Percentiles rank a stretch among this genome's conserved stretches.
phyloP scores from a whole-genome alignment of 2,329 filamentous ascomycete genomes.

The Colletotrichum cereale region DNA sequence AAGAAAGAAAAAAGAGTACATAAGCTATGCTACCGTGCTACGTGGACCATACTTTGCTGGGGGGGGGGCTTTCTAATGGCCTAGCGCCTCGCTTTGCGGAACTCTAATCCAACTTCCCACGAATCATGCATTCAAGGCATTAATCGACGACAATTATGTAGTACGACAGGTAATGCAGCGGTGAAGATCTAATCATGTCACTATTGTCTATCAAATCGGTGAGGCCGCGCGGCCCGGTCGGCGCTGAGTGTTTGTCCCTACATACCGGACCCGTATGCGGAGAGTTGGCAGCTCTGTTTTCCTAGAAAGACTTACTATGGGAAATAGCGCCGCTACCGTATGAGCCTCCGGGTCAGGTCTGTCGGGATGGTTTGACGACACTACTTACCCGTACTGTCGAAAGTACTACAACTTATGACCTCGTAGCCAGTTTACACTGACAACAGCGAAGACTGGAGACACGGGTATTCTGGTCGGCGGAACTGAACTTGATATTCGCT shows the following conservation, averaged over 20 bases:
- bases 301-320: not conserved
- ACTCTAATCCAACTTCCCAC: constrained; percentile 22
- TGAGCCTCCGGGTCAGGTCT: no score
- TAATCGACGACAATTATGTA: not conserved
- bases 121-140: not conserved
- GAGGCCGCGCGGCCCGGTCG: not conserved
- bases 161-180: not conserved
- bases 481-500: not conserved
- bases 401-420: no score
- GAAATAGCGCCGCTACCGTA: not conserved
- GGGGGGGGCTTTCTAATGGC: not conserved
- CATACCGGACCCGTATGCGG: constrained; percentile 25
- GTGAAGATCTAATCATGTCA: not conserved
- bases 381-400: not conserved
- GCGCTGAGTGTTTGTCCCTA: not conserved
- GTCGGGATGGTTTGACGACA: not conserved
- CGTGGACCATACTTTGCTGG: not conserved
- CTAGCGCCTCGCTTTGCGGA: constrained; percentile 1
- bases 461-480: not conserved
- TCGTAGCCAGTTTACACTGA: not conserved
- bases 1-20: not conserved
- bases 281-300: not conserved
- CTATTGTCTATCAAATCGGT: not conserved
- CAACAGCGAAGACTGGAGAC: not conserved
- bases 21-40: not conserved